Evolutionary conservation across 208 protist genomes (phyloP), one percentile per base, ranked within the genome.

Genomic region (Herpetomonas samuelpessoai): DNA sequence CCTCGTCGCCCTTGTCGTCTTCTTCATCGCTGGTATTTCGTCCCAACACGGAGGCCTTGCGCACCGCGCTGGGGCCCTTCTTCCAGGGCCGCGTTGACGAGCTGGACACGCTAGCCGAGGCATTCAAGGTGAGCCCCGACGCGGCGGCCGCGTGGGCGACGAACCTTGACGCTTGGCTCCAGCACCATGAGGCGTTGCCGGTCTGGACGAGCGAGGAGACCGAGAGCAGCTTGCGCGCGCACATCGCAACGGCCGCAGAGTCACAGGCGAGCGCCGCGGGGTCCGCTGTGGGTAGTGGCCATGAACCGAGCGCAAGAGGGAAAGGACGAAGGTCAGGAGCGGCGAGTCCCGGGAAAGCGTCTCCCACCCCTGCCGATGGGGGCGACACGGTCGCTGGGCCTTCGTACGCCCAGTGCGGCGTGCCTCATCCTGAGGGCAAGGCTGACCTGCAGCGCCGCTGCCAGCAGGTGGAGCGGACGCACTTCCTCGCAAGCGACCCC

Each of bases 401-500:
- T 10, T 21, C 19, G 2, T n/a, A 61, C 3, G 25, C 35, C 27
- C 55, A 59, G 47, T 83, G 78, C 39, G 82, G 82, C n/a, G 72
- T 79, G 35, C 25, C 62, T 14, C 66, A 86, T 52, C 82, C 82
- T 0, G 82, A 89, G 68, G 50, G 64, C n/a, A 74, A 69, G 38
- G 26, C 62, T 1, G 82, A 86, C 48, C 61, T 86, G 0, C 30
- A 63, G 53, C 69, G 74, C n/a, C 82, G 87, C 18, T 88, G 79
- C 51, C 70, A 77, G 47, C 62, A 73, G 57, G 30, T 87, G 25
- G 59, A 88, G 24, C 22, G 31, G n/a, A 72, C 77, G 3, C 79
- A 82, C 61, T 93, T 84, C 65, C 14, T 71, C 16, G 63, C 58
- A 2, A 44, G 56, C 25, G 53, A 65, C 29, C 35, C 21, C 18